A percentile compares a stretch with the other conserved stretches of the same genome.
Evolutionary conservation across 352 stramenopile species (phyloP).

Genomic region (Elongisporangium prolatum): DNA sequence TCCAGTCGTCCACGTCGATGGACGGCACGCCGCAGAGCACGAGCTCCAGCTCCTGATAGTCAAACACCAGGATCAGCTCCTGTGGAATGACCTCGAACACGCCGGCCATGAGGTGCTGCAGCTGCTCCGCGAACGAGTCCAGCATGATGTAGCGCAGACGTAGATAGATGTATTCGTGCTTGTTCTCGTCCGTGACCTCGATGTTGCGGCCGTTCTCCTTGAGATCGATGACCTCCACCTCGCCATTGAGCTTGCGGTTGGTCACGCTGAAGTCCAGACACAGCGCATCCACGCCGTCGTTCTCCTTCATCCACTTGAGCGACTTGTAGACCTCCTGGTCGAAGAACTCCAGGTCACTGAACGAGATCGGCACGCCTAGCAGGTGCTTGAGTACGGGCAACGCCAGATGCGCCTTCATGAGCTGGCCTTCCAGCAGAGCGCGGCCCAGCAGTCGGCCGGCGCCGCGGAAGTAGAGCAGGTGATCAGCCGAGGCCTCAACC

Average conservation of each 20-base stretch:
- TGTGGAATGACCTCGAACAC: conserved; percentile 98
- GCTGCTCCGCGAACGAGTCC: conserved; percentile 90
- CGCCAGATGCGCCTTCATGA: conserved; percentile 82
- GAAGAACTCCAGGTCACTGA: conserved; percentile 87
- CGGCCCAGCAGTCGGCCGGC: conserved; percentile 93
- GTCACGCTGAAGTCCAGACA: conserved; percentile 80
- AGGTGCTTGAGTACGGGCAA: conserved; percentile 83
- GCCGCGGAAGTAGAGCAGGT: conserved; percentile 98
- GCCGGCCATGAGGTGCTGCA: conserved; percentile 89
- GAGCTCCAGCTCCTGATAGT: conserved; percentile 81
- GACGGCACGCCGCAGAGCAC: conserved; percentile 76
- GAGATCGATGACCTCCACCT: conserved; percentile 77
- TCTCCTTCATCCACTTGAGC: conserved; percentile 83
- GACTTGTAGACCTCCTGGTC: conserved; percentile 85
- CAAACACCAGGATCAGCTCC: conserved; percentile 78
- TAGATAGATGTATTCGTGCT: conserved; percentile 95
- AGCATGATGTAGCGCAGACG: conserved; percentile 95
- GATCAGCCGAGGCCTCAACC: conserved; percentile 85
- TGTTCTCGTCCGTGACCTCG: conserved; percentile 94
- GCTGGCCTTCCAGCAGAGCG: conserved; percentile 94
- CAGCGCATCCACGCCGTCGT: conserved; percentile 71
- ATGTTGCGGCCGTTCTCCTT: conserved; percentile 83
- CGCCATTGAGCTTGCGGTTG: conserved; percentile 69
- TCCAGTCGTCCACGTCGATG: conserved; percentile 84
- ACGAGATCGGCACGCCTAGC: conserved; percentile 82